Evolutionary conservation across 305 asterid species (phyloP).

Genomic region (Solanum hybrid): DNA sequence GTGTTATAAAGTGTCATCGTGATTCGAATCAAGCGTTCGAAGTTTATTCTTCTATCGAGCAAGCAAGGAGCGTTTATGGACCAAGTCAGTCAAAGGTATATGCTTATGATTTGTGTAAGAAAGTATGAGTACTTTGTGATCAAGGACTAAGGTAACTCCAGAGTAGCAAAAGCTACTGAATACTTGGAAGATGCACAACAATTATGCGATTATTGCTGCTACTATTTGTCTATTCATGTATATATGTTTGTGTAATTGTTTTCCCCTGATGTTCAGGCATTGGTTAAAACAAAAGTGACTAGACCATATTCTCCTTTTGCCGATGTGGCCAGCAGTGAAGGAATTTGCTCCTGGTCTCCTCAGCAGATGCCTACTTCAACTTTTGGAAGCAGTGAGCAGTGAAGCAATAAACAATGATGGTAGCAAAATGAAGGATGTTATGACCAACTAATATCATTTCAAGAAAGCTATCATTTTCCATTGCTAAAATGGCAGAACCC

Average conservation of each 20-base stretch:
- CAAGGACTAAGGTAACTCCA: background rate
- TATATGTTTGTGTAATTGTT: background rate
- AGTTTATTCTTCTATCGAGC: slow-evolving; percentile 76
- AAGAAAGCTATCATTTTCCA: background rate
- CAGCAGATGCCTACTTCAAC: slow-evolving; percentile 71
- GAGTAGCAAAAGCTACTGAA: background rate
- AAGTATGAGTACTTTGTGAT: background rate
- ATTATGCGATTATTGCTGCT: background rate
- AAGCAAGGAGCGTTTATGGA: slow-evolving; percentile 69
- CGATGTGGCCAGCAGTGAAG: slow-evolving; percentile 37
- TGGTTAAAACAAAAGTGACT: slow-evolving; percentile 58
- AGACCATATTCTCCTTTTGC: slow-evolving; percentile 73
- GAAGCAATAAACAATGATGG: background rate
- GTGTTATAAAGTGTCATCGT: slow-evolving; percentile 63
- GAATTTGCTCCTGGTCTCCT: slow-evolving; percentile 49
- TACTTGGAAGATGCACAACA: background rate
- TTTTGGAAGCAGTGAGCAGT: slow-evolving; percentile 62
- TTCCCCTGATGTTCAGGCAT: slow-evolving; percentile 37
- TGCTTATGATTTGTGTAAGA: slow-evolving; percentile 7
- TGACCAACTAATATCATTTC: background rate
- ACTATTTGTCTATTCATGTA: background rate
- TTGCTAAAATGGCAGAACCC: background rate
- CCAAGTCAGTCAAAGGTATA: slow-evolving; percentile 56
- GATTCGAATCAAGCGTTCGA: slow-evolving; percentile 78
- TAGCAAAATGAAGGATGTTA: background rate